phyloP scores from a whole-genome alignment of 2,329 filamentous ascomycete genomes.

The Aspergillus fijiensis region DNA sequence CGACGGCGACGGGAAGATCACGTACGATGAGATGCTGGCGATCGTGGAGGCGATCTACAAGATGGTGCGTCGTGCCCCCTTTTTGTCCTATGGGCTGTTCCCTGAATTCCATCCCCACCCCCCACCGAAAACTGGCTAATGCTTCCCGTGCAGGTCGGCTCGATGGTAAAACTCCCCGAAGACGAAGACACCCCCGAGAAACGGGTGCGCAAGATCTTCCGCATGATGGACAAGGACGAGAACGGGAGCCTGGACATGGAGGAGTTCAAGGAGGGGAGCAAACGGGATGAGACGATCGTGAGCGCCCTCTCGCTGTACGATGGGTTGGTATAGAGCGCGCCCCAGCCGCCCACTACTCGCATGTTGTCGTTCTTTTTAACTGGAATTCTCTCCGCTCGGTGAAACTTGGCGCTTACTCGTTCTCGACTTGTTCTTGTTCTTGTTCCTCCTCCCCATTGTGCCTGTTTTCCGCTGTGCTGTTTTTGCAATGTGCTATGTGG shows the following conservation, averaged over 20 bases:
- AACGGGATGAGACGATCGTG: conserved; percentile 97
- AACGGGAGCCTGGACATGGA: conserved; percentile 95
- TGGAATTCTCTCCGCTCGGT: conserved; percentile 2
- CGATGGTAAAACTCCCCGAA: conserved; percentile 97
- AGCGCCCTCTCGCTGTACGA: conserved; percentile 96
- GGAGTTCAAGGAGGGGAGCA: conserved; percentile 98
- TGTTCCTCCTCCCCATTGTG: no score
- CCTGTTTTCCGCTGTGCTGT: no score
- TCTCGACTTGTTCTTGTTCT: no score
- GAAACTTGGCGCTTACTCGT: no score
- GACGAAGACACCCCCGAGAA: conserved; percentile 99
- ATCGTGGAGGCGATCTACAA: conserved; percentile 99
- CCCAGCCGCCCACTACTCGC: no score
- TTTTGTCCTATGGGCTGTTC: conserved; percentile 5
- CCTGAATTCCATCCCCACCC: conserved; percentile 7
- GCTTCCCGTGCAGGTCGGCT: conserved; percentile 68
- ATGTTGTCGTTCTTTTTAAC: background rate
- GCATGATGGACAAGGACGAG: conserved; percentile 99
- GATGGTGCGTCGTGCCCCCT: conserved; percentile 65
- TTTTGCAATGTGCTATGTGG: no score
- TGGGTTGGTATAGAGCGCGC: conserved; percentile 69
- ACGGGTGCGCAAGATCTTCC: conserved; percentile 95
- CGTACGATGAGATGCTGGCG: conserved; percentile 97
- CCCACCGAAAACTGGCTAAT: background rate
- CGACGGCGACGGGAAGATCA: conserved; percentile 97